A percentile compares a stretch with the other conserved stretches of the same genome.
phyloP scores from a whole-genome alignment of 2,329 filamentous ascomycete species.

The Verticillium isaacii region DNA sequence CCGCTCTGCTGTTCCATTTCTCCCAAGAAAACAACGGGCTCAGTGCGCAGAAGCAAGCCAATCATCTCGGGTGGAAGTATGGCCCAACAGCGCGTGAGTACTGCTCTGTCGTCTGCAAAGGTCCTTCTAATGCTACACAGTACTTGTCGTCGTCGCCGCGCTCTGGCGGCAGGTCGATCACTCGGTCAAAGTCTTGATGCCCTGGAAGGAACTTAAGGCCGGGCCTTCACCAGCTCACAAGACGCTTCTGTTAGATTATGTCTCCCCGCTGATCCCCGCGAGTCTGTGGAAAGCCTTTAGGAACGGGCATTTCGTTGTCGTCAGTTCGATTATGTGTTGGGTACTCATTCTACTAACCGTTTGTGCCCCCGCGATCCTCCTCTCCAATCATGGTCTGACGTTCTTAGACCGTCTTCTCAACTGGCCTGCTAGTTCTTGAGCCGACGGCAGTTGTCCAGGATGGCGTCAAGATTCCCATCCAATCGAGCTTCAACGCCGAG shows the following conservation, averaged over 20 bases:
- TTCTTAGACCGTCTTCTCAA: constrained; percentile 20
- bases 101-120: neutral
- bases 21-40: constrained; percentile 15
- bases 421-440: constrained; percentile 22
- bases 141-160: constrained; percentile 20
- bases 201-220: constrained; percentile 20
- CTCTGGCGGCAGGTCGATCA: constrained; percentile 26
- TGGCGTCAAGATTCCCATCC: constrained; percentile 1
- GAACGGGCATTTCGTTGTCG: constrained; percentile 19
- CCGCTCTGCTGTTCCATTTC: constrained; percentile 15
- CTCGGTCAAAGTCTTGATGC: constrained; percentile 17
- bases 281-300: constrained; percentile 17
- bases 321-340: constrained; percentile 17
- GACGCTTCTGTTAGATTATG: constrained; percentile 23
- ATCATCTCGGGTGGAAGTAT: constrained; percentile 18
- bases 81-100: constrained; percentile 17
- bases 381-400: neutral
- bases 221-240: constrained; percentile 12
- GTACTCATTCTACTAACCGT: constrained; percentile 21
- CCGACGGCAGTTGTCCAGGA: constrained; percentile 16
- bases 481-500: constrained; percentile 9
- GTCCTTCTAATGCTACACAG: neutral
- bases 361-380: constrained; percentile 1
- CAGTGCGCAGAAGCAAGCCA: constrained; percentile 12
- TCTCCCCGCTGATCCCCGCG: constrained; percentile 19